phyloP scores from a whole-genome alignment of 1,284 basidiomycete genomes.

The Nidula niveotomentosa region DNA sequence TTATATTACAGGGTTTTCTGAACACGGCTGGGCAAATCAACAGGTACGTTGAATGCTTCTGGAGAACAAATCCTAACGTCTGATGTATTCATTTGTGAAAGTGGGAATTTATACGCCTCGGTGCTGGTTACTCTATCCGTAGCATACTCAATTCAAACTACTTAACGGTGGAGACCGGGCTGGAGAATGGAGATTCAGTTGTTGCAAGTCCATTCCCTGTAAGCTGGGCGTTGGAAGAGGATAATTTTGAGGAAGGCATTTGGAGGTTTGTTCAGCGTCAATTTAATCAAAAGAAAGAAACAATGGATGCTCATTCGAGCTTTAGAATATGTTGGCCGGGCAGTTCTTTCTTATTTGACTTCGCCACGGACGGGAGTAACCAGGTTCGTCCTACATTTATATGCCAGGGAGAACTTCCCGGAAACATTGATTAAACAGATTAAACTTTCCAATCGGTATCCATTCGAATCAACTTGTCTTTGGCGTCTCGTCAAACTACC shows the following conservation, averaged over 20 bases:
- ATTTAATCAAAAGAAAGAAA: not conserved
- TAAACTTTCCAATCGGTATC: slow-evolving; percentile 13
- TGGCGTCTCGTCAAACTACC: slow-evolving; percentile 16
- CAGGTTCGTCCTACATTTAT: slow-evolving; percentile 4
- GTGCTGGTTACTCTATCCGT: slow-evolving; percentile 29
- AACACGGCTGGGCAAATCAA: slow-evolving; percentile 18
- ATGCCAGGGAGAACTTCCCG: not conserved
- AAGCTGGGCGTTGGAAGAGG: slow-evolving; percentile 23
- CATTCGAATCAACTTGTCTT: slow-evolving; percentile 10
- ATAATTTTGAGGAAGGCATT: slow-evolving; percentile 11
- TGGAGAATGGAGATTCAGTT: slow-evolving; percentile 16
- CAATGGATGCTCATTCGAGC: not conserved
- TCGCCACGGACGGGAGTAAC: slow-evolving; percentile 7
- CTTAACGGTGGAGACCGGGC: slow-evolving; percentile 22
- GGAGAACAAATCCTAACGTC: not conserved
- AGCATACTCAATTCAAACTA: slow-evolving; percentile 22
- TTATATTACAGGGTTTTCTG: slow-evolving; percentile 4
- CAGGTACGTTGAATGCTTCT: slow-evolving; percentile 9
- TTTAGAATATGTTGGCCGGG: slow-evolving; percentile 22
- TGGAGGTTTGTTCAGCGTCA: slow-evolving; percentile 12
- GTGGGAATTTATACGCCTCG: slow-evolving; percentile 28
- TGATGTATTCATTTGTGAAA: slow-evolving; percentile 6
- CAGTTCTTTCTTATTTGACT: slow-evolving; percentile 15
- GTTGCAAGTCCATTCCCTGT: slow-evolving; percentile 23
- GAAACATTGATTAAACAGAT: slow-evolving; percentile 8